Base-by-base conservation (phyloP, 208 protist species). In the Wallacemonas sp. region DNA sequence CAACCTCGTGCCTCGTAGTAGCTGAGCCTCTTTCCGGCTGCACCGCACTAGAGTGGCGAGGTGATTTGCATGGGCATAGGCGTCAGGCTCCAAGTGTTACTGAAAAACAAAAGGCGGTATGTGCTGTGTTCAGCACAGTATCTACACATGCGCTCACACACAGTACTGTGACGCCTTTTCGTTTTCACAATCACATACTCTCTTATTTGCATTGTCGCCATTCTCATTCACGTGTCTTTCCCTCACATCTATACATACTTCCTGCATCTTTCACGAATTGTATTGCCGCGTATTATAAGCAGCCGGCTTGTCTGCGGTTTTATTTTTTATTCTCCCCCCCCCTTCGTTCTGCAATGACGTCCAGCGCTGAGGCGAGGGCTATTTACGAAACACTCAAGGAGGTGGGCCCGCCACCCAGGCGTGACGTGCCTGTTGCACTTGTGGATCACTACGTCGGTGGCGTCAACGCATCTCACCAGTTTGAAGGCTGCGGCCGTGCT, bases 401-500 rank as follows among this genome's bases (percentile, higher is more conserved):
- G 8, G 55, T 74, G 63, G 36, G 39, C 39, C 30, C 51, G 6
- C 2, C 51, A 4, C n/a, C 41, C 2, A 26, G 33, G 24, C 33
- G 38, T 21, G 15, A 38, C 28, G 51, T 58, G 4, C 51, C 51
- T 6, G 31, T 39, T 5, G 51, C 51, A 6, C 31, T 58, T 33
- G 39, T 55, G 62, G 27, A 73, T n/a, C 66, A 68, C 27, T 31
- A 51, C 28, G 65, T 75, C 42, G 73, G 90, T 30, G 85, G 85
- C 15, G 19, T 62, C 11, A 83, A 86, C 2, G 67, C 54, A 33
- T 39, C 88, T 44, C 21, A 84, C 0, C 60, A 68, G 53, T 62
- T 91, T 42, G 73, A 77, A n/a, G 86, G 84, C 12, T 39, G 70
- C 15, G 91, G 91, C 17, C 19, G 61, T 11, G 77, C 90, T 31